Percentiles rank a stretch among this genome's conserved stretches.
Conservation (phyloP, 2,329 filamentous ascomycete species). For the Neobulgaria alba region DNA sequence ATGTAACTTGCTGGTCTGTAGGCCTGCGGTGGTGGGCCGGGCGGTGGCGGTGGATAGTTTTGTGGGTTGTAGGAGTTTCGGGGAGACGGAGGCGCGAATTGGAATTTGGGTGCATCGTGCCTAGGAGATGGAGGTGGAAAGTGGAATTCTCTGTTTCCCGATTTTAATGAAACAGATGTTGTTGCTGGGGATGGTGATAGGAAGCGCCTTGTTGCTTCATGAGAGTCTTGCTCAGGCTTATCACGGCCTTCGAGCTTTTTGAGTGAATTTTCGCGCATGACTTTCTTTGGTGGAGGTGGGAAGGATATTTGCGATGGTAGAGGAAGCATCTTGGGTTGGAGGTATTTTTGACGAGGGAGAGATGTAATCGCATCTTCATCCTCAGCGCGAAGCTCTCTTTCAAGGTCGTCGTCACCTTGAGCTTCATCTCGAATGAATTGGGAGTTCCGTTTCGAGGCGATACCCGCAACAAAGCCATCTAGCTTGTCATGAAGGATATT, state of each 20-base stretch:
- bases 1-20: conserved; percentile 17
- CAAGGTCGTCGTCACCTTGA: conserved; percentile 66
- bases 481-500: conserved; percentile 77
- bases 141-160: conserved; percentile 38
- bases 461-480: conserved; percentile 78
- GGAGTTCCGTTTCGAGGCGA: conserved; percentile 80
- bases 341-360: conserved; percentile 60
- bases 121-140: conserved; percentile 42
- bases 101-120: conserved; percentile 47
- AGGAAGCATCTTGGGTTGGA: conserved; percentile 42
- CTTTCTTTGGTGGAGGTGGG: conserved; percentile 24
- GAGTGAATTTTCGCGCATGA: conserved; percentile 34
- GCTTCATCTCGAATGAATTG: conserved; percentile 76
- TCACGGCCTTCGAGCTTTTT: conserved; percentile 41
- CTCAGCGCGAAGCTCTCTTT: conserved; percentile 70
- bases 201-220: conserved; percentile 32
- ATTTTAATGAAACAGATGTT: conserved; percentile 7
- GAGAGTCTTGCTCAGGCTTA: conserved; percentile 20
- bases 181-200: conserved; percentile 18
- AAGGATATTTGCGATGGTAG: conserved; percentile 22
- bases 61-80: conserved; percentile 27
- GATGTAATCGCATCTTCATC: conserved; percentile 80
- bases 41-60: conserved; percentile 22
- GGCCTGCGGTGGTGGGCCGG: conserved; percentile 15
- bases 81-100: conserved; percentile 45